Conservation (phyloP, 352 stramenopile genomes). For the Pythium biforme region DNA sequence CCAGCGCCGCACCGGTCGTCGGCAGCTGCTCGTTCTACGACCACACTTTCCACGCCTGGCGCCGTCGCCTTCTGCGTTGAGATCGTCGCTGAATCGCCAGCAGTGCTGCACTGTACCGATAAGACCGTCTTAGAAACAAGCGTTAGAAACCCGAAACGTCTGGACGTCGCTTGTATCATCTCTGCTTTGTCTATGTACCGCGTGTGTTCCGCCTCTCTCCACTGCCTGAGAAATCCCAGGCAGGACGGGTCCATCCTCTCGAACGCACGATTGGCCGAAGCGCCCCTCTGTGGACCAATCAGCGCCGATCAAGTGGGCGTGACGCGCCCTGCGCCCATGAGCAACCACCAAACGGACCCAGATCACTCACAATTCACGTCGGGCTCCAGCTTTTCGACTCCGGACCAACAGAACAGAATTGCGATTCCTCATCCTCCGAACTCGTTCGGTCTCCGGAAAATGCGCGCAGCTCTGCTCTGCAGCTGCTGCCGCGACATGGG, state of each 20-base stretch:
- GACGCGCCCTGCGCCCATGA: slow-evolving; percentile 16
- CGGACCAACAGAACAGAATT: no score
- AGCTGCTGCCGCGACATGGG: no score
- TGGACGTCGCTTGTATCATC: background rate
- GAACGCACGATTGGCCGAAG: slow-evolving; percentile 8
- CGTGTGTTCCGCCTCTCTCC: background rate
- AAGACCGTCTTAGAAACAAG: slow-evolving; percentile 8
- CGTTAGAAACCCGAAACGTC: background rate
- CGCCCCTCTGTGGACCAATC: slow-evolving; percentile 11
- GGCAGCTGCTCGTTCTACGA: slow-evolving; percentile 86
- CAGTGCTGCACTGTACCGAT: no score
- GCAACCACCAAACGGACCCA: background rate
- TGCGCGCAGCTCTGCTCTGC: no score
- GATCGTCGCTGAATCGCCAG: no score
- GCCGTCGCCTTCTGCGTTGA: no score
- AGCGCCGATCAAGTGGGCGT: background rate
- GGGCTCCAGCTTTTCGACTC: background rate
- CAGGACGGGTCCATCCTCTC: slow-evolving; percentile 5
- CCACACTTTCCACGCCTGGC: slow-evolving; percentile 73
- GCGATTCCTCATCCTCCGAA: no score
- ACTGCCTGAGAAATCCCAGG: slow-evolving; percentile 12
- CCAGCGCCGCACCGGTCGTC: slow-evolving; percentile 42
- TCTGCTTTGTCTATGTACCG: background rate
- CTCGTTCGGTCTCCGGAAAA: no score
- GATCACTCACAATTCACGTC: background rate